A percentile compares a stretch with the other conserved stretches of the same genome.
These are phyloP conservation scores for Hevea brasiliensis DNA, from an alignment of 345 rosid species.

Conservation along the genomic window DNA sequence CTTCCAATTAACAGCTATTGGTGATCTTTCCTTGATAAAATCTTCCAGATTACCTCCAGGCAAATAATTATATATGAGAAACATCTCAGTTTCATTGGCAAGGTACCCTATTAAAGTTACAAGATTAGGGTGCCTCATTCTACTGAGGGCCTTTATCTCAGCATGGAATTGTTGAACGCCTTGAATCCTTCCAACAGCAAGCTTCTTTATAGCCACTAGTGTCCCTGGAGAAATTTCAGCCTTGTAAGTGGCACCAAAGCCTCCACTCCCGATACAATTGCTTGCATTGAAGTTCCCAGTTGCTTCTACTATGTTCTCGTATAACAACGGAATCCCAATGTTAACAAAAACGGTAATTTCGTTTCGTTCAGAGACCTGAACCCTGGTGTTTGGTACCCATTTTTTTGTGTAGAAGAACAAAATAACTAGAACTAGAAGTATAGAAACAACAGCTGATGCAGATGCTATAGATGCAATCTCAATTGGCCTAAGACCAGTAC, in stretches of 20 bases:
- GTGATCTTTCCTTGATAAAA: slow-evolving; percentile 35
- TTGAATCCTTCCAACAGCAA: slow-evolving; percentile 34
- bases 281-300: slow-evolving; percentile 37
- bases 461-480: slow-evolving; percentile 40
- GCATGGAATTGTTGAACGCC: slow-evolving; percentile 38
- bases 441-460: slow-evolving; percentile 31
- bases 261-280: slow-evolving; percentile 40
- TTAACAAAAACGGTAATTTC: slow-evolving; percentile 28
- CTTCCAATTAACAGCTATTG: slow-evolving; percentile 25
- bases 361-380: slow-evolving; percentile 29
- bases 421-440: slow-evolving; percentile 25
- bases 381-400: slow-evolving; percentile 17
- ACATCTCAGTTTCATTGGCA: slow-evolving; percentile 40
- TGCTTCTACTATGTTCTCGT: slow-evolving; percentile 31
- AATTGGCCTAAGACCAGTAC: slow-evolving; percentile 17
- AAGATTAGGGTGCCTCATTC: slow-evolving; percentile 38
- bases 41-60: slow-evolving; percentile 41
- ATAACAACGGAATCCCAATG: slow-evolving; percentile 35
- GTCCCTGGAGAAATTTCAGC: slow-evolving; percentile 34
- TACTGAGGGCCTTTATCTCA: slow-evolving; percentile 38
- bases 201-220: slow-evolving; percentile 37
- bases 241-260: slow-evolving; percentile 43
- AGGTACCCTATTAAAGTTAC: slow-evolving; percentile 43
- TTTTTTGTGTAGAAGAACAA: slow-evolving; percentile 32
- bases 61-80: slow-evolving; percentile 39